A percentile compares a stretch with the other conserved stretches of the same genome.
phyloP scores from a whole-genome alignment of 495 filamentous ascomycete genomes.

The Aspergillus kassunensis region DNA sequence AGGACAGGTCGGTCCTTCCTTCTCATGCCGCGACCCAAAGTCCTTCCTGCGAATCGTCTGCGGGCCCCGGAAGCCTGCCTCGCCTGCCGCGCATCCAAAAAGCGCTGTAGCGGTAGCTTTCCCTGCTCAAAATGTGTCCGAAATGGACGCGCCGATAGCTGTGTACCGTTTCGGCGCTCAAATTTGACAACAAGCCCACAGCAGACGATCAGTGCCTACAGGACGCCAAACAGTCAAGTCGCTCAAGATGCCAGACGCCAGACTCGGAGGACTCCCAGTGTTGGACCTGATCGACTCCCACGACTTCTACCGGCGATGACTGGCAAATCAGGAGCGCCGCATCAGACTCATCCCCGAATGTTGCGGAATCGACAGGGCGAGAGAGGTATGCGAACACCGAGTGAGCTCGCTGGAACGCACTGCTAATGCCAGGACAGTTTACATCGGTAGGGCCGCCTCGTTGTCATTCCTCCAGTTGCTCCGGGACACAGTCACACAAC shows the following conservation, averaged over 20 bases:
- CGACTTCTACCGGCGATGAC: constrained; percentile 4
- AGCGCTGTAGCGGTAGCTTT: constrained; percentile 38
- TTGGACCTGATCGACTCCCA: background rate
- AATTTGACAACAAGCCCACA: background rate
- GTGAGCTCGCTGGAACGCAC: background rate
- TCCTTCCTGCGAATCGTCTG: constrained; percentile 33
- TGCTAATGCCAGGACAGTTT: constrained; percentile 24
- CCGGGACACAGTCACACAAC: constrained; percentile 38
- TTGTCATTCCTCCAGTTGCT: constrained; percentile 41
- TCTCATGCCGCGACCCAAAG: constrained; percentile 37
- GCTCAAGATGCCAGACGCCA: background rate
- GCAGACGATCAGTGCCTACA: background rate
- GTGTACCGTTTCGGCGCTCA: constrained; percentile 22
- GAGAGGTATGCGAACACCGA: constrained; percentile 22
- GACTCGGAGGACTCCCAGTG: background rate
- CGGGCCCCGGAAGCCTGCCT: constrained; percentile 35
- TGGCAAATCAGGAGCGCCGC: constrained; percentile 30
- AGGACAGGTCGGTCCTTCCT: background rate
- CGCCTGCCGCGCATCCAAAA: constrained; percentile 35
- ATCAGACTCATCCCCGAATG: constrained; percentile 38
- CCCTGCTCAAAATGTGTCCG: constrained; percentile 37
- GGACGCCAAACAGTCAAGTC: background rate
- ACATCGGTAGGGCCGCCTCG: constrained; percentile 38
- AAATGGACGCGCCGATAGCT: constrained; percentile 29
- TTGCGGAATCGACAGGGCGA: constrained; percentile 36